Evolutionary conservation across 805 yeast genomes (phyloP), one percentile per base, ranked within the genome.

Genomic region (Naumovozyma dairenensis): DNA sequence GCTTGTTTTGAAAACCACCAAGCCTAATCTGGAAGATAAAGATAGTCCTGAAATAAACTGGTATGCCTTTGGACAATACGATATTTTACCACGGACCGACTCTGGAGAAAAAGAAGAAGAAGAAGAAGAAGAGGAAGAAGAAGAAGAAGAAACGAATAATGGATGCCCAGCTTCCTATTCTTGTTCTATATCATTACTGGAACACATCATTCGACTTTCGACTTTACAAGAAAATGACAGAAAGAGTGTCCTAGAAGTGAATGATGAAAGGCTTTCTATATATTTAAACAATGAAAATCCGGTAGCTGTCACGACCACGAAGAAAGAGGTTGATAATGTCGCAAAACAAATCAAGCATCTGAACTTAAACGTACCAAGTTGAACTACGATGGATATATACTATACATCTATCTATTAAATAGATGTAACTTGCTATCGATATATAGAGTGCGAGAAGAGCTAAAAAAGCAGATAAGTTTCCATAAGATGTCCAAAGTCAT

Each of bases 221-320:
- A 72, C 77, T 0, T 55, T 80, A 12, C 86, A 81, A 48, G 60
- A 69, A 9, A 71, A 62, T 38, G 86, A 79, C 44, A 74, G 72
- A 39, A 58, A 51, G 17, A 63, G 77, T 1, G 55, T 79, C 3
- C 48, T 72, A 6, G 59, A 70, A 6, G 69, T 75, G 7, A 67
- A 69, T n/a, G 92, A 82, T 49, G 89, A 81, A 50, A 65, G 78
- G 21, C 57, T 81, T 8, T 56, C 75, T 3, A 46, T 77, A 2
- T 81, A 77, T 42, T 55, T 81, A 14, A 65, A 71, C 29, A 83
- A 80, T 43, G 83, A 77, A 38, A 53, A 53, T 31, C 51, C 57
- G 9, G 45, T 12, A 12, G 34, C 35, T 16, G 6, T 21, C 12
- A 28, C 28, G 8, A 24, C 36, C 8, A 38, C 38, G 19, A 30